Conservation (phyloP, 148 eudicot species). For the Bassia scoparia region DNA sequence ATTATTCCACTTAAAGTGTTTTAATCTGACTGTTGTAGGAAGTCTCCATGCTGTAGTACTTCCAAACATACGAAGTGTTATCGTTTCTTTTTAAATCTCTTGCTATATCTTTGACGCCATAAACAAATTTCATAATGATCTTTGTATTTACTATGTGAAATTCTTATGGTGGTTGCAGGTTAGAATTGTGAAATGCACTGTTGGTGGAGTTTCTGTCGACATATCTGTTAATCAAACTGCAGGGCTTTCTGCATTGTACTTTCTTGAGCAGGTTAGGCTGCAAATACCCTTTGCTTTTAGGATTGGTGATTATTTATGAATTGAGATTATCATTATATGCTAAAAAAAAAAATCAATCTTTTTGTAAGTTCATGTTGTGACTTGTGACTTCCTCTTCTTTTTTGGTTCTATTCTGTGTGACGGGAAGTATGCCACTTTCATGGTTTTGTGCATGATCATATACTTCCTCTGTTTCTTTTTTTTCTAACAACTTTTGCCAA, state of each 20-base stretch:
- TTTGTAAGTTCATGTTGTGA: neutral
- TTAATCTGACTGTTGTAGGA: neutral
- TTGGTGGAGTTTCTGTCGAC: constrained; percentile 40
- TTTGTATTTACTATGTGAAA: neutral
- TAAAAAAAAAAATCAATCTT: neutral
- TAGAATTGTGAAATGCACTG: constrained; percentile 45
- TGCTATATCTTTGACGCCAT: too few species aligned
- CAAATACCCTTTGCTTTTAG: neutral
- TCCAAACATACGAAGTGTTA: neutral
- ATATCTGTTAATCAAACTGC: constrained; percentile 53
- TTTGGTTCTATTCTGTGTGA: neutral
- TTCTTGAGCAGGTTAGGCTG: constrained; percentile 43
- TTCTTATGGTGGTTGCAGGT: constrained; percentile 33
- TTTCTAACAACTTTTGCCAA: too few species aligned
- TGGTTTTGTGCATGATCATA: too few species aligned
- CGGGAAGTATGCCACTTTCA: neutral
- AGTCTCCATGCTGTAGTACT: neutral
- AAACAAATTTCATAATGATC: neutral
- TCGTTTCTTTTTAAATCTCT: neutral
- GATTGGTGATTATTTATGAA: neutral
- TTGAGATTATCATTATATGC: neutral
- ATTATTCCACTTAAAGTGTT: too few species aligned
- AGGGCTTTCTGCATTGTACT: constrained; percentile 43
- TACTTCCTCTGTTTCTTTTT: too few species aligned
- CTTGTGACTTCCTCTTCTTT: too few species aligned